These are phyloP conservation scores for Gregarina niphandrodes DNA, from an alignment of 169 alveolate species.

Conservation along the genomic window DNA sequence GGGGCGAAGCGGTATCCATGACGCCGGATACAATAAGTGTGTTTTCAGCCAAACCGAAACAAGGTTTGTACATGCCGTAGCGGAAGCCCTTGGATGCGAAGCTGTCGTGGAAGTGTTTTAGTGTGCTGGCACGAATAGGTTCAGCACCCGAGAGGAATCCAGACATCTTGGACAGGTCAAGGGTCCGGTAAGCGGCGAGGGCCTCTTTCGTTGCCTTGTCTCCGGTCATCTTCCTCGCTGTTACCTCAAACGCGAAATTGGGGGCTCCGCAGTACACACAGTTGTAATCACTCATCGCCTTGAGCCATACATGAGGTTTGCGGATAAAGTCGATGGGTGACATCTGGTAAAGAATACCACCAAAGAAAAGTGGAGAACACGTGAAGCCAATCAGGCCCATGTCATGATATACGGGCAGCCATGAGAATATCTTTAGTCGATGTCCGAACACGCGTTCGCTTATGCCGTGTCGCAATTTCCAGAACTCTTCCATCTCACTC, in stretches of 20 bases:
- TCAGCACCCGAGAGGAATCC: slow-evolving; percentile 36
- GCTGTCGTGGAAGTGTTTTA: slow-evolving; percentile 20
- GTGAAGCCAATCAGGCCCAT: slow-evolving; percentile 34
- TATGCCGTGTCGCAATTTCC: neutral
- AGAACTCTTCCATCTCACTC: neutral
- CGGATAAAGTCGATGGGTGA: slow-evolving; percentile 38
- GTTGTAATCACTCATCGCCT: slow-evolving; percentile 26
- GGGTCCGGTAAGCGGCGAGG: slow-evolving; percentile 7
- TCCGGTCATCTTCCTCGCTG: slow-evolving; percentile 27
- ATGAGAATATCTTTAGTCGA: slow-evolving; percentile 6
- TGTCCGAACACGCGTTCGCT: neutral
- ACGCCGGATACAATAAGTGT: slow-evolving; percentile 35
- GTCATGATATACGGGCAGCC: slow-evolving; percentile 24
- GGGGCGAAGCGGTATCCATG: no score
- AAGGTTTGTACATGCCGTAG: slow-evolving; percentile 17
- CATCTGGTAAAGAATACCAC: slow-evolving; percentile 28
- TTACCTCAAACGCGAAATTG: slow-evolving; percentile 36
- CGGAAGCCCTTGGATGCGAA: slow-evolving; percentile 15
- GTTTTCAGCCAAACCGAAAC: slow-evolving; percentile 37
- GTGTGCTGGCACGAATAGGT: slow-evolving; percentile 30
- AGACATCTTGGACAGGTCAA: slow-evolving; percentile 22
- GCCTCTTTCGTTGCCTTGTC: slow-evolving; percentile 6
- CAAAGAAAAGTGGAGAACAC: slow-evolving; percentile 29
- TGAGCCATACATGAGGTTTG: slow-evolving; percentile 33
- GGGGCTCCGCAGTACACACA: slow-evolving; percentile 36